Evolutionary conservation across 1,284 basidiomycete species (phyloP), one percentile per base, ranked within the genome.

Genomic region (Peniophora sp.): DNA sequence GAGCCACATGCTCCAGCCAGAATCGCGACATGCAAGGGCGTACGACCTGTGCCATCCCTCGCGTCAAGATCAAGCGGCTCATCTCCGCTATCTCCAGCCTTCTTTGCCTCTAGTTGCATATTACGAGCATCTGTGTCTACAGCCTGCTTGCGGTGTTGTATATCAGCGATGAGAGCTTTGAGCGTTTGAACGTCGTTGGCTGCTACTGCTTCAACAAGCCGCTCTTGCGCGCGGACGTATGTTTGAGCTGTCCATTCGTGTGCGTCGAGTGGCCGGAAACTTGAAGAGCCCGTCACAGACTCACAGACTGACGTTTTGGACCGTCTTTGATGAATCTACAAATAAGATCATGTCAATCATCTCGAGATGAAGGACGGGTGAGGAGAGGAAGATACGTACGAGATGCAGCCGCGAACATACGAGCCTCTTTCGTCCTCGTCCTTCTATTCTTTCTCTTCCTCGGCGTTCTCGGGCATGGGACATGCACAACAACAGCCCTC

Each of bases 211-310:
- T 63, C 57, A 64, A 82, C 81, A 49, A 83, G 72, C 53, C 72
- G 69, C 54, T 76, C 73, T 0, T 70, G 72, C 14, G 70, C 68
- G 2, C 73, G 75, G 55, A 80, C 68, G 60, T 82, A 83, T 2
- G 75, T 77, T 52, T 78, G 75, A 39, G 70, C 76, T 48, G 73
- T 72, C 81, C 81, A 83, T 66, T 81, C 79, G 9, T 78, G 79
- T 15, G 73, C 75, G 55, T 83, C 79, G 54, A 82, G 81, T 0
- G 80, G 80, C 49, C 79, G 76, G 68, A 83, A 83, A n/a, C n/a
- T n/a, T n/a, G n/a, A n/a, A 56, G 76, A 79, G 2, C 80, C 80
- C 0, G 79, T 74, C 34, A 81, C 74, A n/a, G n/a, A n/a, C n/a
- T n/a, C n/a, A n/a, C n/a, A 47, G 67, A 75, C 59, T 83, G 79